These are phyloP conservation scores for Biscogniauxia marginata DNA, from an alignment of 2,329 filamentous ascomycete genomes.

Conservation along the genomic window DNA sequence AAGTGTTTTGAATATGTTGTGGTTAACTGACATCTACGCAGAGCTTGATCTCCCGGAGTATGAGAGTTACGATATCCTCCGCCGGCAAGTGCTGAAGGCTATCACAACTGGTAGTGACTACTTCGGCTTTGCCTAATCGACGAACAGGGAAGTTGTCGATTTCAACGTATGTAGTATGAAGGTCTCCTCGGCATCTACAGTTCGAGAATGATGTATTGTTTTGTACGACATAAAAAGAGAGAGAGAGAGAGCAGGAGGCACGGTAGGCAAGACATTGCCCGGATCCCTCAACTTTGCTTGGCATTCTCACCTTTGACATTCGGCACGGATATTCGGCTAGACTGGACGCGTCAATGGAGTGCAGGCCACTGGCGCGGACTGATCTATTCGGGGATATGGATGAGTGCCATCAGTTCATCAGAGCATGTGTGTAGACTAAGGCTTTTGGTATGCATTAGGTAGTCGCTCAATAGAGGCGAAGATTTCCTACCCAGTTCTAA, in stretches of 20 bases:
- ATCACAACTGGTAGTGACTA: constrained; percentile 98
- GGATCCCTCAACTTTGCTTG: constrained; percentile 3
- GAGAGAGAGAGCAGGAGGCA: constrained; percentile 10
- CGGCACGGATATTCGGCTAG: constrained; percentile 6
- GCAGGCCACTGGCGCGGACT: constrained; percentile 28
- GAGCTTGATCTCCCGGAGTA: constrained; percentile 98
- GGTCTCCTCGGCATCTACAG: neutral
- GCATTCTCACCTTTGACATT: constrained; percentile 7
- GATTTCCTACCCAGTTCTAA: neutral
- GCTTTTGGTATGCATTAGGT: constrained; percentile 9
- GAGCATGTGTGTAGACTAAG: constrained; percentile 18
- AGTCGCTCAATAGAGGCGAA: constrained; percentile 12
- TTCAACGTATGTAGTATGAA: constrained; percentile 7
- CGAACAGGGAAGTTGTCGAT: neutral
- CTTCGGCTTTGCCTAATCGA: constrained; percentile 85
- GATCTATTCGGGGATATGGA: constrained; percentile 7
- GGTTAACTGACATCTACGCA: constrained; percentile 45
- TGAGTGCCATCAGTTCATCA: constrained; percentile 6
- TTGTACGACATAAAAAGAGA: constrained; percentile 6
- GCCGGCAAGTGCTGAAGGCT: constrained; percentile 85
- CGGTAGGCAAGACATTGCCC: constrained; percentile 8
- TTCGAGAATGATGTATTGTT: constrained; percentile 10
- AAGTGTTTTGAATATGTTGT: constrained; percentile 1
- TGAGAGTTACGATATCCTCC: constrained; percentile 88
- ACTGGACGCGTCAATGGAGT: constrained; percentile 26